These are phyloP conservation scores for Populus ilicifolia DNA, from an alignment of 345 rosid genomes.

Conservation along the genomic window DNA sequence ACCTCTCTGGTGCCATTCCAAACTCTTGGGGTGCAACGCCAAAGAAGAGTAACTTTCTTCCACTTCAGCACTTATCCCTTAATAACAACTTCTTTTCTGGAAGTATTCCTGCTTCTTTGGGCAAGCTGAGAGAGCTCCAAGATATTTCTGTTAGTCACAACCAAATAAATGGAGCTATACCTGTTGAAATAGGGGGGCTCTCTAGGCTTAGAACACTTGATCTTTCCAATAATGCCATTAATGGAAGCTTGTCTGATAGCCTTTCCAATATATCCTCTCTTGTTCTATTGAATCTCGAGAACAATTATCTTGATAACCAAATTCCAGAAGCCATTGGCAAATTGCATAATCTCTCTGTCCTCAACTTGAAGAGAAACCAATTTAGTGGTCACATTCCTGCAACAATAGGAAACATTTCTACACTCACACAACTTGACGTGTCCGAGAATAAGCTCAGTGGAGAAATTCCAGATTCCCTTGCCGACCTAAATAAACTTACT, in stretches of 20 bases:
- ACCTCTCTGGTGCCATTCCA: constrained; percentile 71
- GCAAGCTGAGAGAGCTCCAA: not conserved
- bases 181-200: not conserved
- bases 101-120: constrained; percentile 8
- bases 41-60: constrained; percentile 27
- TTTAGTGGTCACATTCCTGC: constrained; percentile 16
- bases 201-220: constrained; percentile 5
- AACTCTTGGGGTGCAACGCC: constrained; percentile 37
- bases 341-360: constrained; percentile 14
- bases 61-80: no score
- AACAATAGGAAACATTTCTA: constrained; percentile 16
- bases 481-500: not conserved
- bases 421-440: constrained; percentile 16
- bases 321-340: constrained; percentile 10
- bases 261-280: constrained; percentile 13
- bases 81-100: no score
- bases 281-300: constrained; percentile 4
- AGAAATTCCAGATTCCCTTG: constrained; percentile 21
- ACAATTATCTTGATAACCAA: constrained; percentile 12
- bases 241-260: constrained; percentile 8
- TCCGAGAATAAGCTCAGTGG: constrained; percentile 19
- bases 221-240: constrained; percentile 16
- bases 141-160: constrained; percentile 7
- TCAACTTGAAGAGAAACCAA: constrained; percentile 16
- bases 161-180: constrained; percentile 4